Base-by-base conservation (phyloP, 2,329 filamentous ascomycete genomes). In the Colletotrichum magnum region DNA sequence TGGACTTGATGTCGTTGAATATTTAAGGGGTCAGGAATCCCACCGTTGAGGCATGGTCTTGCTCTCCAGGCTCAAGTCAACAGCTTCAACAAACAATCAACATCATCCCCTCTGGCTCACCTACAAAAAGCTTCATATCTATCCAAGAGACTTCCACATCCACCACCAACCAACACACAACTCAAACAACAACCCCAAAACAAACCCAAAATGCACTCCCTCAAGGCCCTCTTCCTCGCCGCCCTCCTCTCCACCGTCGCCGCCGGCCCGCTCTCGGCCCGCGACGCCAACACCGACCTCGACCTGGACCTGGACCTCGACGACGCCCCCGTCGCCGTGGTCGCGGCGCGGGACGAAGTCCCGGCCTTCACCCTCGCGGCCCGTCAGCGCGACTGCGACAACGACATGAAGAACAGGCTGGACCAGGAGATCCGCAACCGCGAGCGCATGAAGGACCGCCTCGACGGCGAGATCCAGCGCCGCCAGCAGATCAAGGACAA, bases 341-440 rank as follows among this genome's bases (percentile, higher is more conserved):
- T 43, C 41, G 61, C 59, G 16, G 15, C 41, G 7, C 21, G 62
- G 10, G 50, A 26, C 12, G 36, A 62, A 4, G 2, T 4, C 21
- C 21, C 21, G 36, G 41, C 18, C 4, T 21, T 12, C 21, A 18
- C 9, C 10, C 39, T 21, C 24, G 60, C 59, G 10, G 21, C 21
- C 21, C 43, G 5, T 39, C 58, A 66, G 5, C 9, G 16, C 1
- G 58, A 26, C 24, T 67, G 56, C 51, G 62, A 56, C 36, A 16
- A 10, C 10, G 36, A 45, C 6, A 24, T 24, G 21, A 69, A 66
- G 45, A 6, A 28, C 4, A 58, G 62, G 1, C 56, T 69, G 52
- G 71, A 72, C 21, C 72, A 74, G 50, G 78, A 77, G 71, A 79
- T 80, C 47, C 73, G 73, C 60, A 76, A 76, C 62, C 71, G 74